These are phyloP conservation scores for Paraconiothyrium sp. DNA, from an alignment of 2,329 filamentous ascomycete genomes.

Conservation along the genomic window DNA sequence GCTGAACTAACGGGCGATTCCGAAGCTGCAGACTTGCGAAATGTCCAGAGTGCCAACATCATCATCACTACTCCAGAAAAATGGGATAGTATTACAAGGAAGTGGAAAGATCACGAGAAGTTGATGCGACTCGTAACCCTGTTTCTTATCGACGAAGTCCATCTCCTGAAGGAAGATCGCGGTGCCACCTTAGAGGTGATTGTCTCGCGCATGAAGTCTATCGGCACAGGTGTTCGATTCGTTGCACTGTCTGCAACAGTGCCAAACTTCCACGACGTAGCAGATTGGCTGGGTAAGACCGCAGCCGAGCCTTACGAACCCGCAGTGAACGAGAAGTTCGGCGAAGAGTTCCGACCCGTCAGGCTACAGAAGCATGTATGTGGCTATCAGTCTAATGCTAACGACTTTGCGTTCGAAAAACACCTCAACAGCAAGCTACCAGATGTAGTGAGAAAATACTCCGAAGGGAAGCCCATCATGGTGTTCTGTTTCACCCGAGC, in stretches of 20 bases:
- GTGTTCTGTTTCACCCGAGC: constrained; percentile 83
- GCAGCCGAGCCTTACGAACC: constrained; percentile 67
- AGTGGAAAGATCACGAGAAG: constrained; percentile 82
- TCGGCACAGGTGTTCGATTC: constrained; percentile 78
- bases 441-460: constrained; percentile 72
- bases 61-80: constrained; percentile 91
- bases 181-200: constrained; percentile 85
- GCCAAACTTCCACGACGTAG: constrained; percentile 83
- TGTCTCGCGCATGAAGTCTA: constrained; percentile 86
- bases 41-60: constrained; percentile 78
- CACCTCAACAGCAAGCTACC: constrained; percentile 72
- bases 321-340: constrained; percentile 74
- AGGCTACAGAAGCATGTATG: constrained; percentile 79
- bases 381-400: constrained; percentile 70
- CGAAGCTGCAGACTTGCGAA: constrained; percentile 70
- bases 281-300: constrained; percentile 78
- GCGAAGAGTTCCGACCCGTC: constrained; percentile 82
- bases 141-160: constrained; percentile 87
- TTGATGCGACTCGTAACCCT: constrained; percentile 79
- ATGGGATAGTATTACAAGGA: constrained; percentile 88
- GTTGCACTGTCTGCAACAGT: constrained; percentile 85
- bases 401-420: constrained; percentile 82
- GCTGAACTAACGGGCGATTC: constrained; percentile 86
- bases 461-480: constrained; percentile 78
- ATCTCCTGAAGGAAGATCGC: constrained; percentile 81